These are phyloP conservation scores for Clavispora fructus DNA, from an alignment of 805 yeast species.

Conservation along the genomic window DNA sequence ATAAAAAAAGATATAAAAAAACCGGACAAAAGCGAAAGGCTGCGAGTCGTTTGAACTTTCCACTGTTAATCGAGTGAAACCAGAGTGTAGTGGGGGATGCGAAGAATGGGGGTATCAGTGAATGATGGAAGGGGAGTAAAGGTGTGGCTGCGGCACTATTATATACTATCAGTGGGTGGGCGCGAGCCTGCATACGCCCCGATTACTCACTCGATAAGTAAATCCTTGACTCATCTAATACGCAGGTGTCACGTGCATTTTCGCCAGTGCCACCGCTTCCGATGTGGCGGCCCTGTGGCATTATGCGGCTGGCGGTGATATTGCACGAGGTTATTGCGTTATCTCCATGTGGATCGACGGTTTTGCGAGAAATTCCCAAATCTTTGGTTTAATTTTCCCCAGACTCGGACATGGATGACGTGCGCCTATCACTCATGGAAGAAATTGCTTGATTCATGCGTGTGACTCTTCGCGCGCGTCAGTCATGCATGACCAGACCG, in stretches of 20 bases:
- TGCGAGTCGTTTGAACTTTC: not conserved
- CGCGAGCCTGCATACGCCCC: not conserved
- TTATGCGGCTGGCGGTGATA: too few relatives aligned
- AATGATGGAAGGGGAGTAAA: not conserved
- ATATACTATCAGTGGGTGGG: not conserved
- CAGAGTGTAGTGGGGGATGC: not conserved
- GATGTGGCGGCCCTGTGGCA: not conserved
- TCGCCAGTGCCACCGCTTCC: not conserved
- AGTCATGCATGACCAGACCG: not conserved
- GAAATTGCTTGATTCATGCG: not conserved
- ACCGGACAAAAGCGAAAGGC: not conserved
- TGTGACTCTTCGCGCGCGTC: not conserved
- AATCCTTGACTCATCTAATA: not conserved
- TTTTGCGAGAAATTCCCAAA: not conserved
- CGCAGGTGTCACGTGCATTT: not conserved
- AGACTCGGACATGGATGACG: too few relatives aligned
- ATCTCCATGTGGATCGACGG: too few relatives aligned
- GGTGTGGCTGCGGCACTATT: conserved; percentile 1
- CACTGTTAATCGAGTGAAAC: not conserved
- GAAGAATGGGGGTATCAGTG: not conserved
- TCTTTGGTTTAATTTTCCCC: too few relatives aligned
- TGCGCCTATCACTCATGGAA: not conserved
- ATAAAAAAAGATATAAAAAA: not conserved
- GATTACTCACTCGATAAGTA: not conserved
- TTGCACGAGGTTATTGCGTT: too few relatives aligned